Conservation (phyloP, 2,329 filamentous ascomycete genomes). For the Colletotrichum spinosum region DNA sequence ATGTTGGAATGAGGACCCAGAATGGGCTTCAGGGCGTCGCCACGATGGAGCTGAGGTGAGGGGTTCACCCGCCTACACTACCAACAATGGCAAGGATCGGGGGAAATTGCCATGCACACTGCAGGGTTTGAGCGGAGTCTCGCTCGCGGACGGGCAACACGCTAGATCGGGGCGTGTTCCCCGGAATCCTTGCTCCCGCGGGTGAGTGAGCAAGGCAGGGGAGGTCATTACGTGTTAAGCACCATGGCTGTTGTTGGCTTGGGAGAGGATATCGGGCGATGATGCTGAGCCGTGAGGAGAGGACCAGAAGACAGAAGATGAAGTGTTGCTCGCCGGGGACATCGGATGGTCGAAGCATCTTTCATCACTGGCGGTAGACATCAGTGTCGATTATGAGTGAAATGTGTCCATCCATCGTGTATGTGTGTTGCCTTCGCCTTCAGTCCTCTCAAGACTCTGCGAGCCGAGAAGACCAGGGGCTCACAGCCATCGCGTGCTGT, state of each 20-base stretch:
- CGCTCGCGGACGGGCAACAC: background rate
- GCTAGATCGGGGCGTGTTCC: conserved; percentile 15
- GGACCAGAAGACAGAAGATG: no score
- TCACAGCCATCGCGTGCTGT: conserved; percentile 1
- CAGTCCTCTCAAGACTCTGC: background rate
- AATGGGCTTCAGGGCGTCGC: background rate
- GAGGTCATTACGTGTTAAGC: background rate
- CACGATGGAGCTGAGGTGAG: background rate
- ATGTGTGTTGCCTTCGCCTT: no score
- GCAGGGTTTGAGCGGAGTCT: background rate
- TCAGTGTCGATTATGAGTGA: no score
- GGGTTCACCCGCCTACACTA: background rate
- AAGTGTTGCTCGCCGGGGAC: no score
- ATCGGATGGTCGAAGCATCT: no score
- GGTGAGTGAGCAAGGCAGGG: background rate
- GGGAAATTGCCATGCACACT: conserved; percentile 14
- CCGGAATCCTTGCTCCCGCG: conserved; percentile 9
- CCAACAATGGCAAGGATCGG: conserved; percentile 3
- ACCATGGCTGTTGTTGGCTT: background rate
- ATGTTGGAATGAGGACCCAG: no score
- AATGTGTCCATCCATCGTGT: no score
- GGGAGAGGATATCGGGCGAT: no score
- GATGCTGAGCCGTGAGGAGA: no score
- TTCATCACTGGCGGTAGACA: no score
- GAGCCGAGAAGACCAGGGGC: conserved; percentile 8